Evolutionary conservation across 371 early-diverging fungal species (phyloP).

Genomic region (Fennellomyces sp.): DNA sequence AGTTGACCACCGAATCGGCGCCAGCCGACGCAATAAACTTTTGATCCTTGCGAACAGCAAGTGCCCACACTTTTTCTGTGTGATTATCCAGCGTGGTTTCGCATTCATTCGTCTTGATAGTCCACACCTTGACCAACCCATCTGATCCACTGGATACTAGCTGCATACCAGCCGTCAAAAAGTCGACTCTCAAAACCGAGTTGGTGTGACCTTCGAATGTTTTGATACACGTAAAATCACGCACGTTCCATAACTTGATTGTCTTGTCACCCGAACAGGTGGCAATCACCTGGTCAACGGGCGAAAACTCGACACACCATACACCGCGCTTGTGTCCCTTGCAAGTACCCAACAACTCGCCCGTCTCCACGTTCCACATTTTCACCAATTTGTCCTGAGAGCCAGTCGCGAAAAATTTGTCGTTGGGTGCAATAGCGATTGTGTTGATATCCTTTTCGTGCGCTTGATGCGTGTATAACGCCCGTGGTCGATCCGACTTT

Average conservation of each 20-base stretch:
- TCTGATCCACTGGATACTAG: slow-evolving; percentile 89
- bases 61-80: slow-evolving; percentile 93
- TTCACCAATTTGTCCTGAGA: slow-evolving; percentile 98
- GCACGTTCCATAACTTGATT: slow-evolving; percentile 91
- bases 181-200: slow-evolving; percentile 85
- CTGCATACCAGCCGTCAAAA: slow-evolving; percentile 88
- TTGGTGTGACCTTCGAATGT: slow-evolving; percentile 97
- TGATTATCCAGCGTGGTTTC: slow-evolving; percentile 90
- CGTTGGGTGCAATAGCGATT: slow-evolving; percentile 91
- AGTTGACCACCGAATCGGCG: slow-evolving; percentile 86
- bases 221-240: slow-evolving; percentile 86
- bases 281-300: slow-evolving; percentile 89
- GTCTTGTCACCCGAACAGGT: slow-evolving; percentile 95
- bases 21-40: slow-evolving; percentile 83
- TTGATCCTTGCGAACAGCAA: slow-evolving; percentile 78
- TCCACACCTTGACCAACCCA: slow-evolving; percentile 95
- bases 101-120: slow-evolving; percentile 88
- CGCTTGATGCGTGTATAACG: slow-evolving; percentile 88
- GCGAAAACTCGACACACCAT: slow-evolving; percentile 91
- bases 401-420: slow-evolving; percentile 92
- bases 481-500: slow-evolving; percentile 51
- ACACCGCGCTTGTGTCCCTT: slow-evolving; percentile 96
- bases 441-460: slow-evolving; percentile 99
- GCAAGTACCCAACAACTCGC: slow-evolving; percentile 80
- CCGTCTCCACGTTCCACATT: slow-evolving; percentile 89